Base-by-base conservation (phyloP, 2,329 filamentous ascomycete species). In the Graphium sp. region DNA sequence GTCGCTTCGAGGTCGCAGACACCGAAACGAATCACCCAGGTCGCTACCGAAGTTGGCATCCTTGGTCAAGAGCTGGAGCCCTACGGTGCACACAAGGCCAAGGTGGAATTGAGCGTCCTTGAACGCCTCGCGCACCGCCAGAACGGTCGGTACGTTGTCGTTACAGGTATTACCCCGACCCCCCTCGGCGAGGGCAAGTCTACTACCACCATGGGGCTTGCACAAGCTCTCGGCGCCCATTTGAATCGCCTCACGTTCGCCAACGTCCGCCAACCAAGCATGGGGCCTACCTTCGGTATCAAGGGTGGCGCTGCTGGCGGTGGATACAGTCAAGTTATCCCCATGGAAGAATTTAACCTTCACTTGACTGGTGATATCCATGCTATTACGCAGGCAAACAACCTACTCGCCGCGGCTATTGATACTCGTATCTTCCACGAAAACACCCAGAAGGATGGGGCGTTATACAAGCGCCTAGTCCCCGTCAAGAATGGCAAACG, bases 341-440 rank as follows among this genome's bases (percentile, higher is more conserved):
- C 89, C 34, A 98, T 98, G 89, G 89, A 98, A 44, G 89, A 98
- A 53, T 98, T 98, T 63, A 98, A 98, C 56, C 62, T 98, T 47
- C 89, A 98, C 52, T 59, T 98, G 44, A 98, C 89, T 31, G 89
- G 89, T 44, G 89, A 98, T 49, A 95, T 98, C 32, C 89, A 98
- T 51, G 89, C 89, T 39, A 89, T 98, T 45, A 84, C 84, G 30
- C 87, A 87, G 17, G 89, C 89, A 21, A 98, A 95, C 66, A 98
- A 98, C 56, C 64, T 98, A 33, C 69, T 98, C 24, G 87, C 89
- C 24, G 89, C 89, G 31, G 89, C 89, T 20, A 91, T 98, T 37
- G 89, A 98, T 49, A 95, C 89, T 2, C 77, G 89, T 42, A 95
- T 98, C 58, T 98, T 94, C 65, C 89, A 98, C 49, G 89, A 98